Evolutionary conservation across 2,329 filamentous ascomycete species (phyloP), one percentile per base, ranked within the genome.

Genomic region (Colletotrichum cereale): DNA sequence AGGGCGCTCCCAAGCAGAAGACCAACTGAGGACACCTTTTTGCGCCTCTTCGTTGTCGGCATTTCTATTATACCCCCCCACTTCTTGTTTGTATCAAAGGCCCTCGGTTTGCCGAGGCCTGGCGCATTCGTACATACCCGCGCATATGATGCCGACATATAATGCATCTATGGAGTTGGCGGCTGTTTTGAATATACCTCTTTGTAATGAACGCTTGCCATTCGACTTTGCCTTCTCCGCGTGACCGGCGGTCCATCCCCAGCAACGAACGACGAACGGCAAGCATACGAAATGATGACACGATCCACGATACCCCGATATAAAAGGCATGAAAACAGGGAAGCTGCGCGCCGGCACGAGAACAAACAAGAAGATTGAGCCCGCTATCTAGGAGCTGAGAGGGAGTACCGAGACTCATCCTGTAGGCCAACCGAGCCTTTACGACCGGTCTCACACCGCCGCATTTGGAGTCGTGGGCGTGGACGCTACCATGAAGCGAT

Each of bases 1-100:
- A 63, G 42, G 47, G 73, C 14, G 57, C 53, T 38, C 66, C 68
- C 65, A 75, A 73, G 70, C 71, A 73, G 44, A 76, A 64, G 66
- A 60, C 66, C n/a, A 62, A 44, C 61, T 55, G 55, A 10, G 26
- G 14, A 2, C 11, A 10, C 47, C 11, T 18, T 12, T 18, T 21
- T 4, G 12, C 44, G 26, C 4, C 18, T 38, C 0, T 56, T 12
- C 7, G 5, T 58, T 58, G 3, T 42, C 38, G 36, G 11, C 14
- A 29, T 50, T 24, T 8, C 1, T n/a, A 52, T 50, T 62, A 62
- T 63, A 63, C 31, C 31, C 61, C 26, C 18, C 50, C 50, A 36
- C 55, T 44, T 63, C 12, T 14, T 44, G 36, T 55, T 24, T 2
- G 34, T 55, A 24, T 21, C 38, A 12, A 21, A 44, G 14, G 34